Evolutionary conservation across 1,139 yeast species (phyloP), one percentile per base, ranked within the genome.

Genomic region (Suhomyces bribrorum): DNA sequence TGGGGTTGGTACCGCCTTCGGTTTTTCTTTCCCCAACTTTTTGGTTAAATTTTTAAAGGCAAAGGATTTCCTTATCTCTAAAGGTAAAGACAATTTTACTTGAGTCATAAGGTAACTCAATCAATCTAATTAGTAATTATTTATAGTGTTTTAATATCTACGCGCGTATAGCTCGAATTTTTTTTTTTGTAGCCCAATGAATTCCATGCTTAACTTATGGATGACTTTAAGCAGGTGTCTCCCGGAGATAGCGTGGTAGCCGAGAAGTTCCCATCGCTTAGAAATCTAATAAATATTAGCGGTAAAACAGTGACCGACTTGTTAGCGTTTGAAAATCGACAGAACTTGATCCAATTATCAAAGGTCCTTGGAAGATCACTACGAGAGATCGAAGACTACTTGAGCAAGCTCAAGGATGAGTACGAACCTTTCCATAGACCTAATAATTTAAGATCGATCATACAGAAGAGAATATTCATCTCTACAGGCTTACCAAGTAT

Each of bases 401-500:
- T 36, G 16, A 13, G 17, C 5, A 27, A 9, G n/a, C 16, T 38
- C 5, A 34, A 33, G 17, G 17, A 14, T 4, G 31, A 49, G 52
- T 24, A 53, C n/a, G 35, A 32, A 14, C 6, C 23, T 16, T 3
- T 24, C 34, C 11, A 24, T 39, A 14, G 24, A 40, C 31, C 40
- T 18, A 27, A 33, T 15, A 14, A 16, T 12, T 16, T 39, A 12
- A 28, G 16, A 14, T 7, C 12, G 1, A 13, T n/a, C 6, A n/a
- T 24, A 17, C n/a, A 22, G 17, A 14, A 15, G 5, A 14, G 17
- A 16, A n/a, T 11, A 5, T 39, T 29, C n/a, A 56, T 85, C 44
- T 66, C 83, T 1, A 80, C 92, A 0, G 95, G 95, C 0, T 77
- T 83, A 45, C 58, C 60, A 0, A 49, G 52, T 3, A 50, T 90